Conservation (phyloP, 176 grass and related monocot genomes). For the Eleusine coracana region DNA sequence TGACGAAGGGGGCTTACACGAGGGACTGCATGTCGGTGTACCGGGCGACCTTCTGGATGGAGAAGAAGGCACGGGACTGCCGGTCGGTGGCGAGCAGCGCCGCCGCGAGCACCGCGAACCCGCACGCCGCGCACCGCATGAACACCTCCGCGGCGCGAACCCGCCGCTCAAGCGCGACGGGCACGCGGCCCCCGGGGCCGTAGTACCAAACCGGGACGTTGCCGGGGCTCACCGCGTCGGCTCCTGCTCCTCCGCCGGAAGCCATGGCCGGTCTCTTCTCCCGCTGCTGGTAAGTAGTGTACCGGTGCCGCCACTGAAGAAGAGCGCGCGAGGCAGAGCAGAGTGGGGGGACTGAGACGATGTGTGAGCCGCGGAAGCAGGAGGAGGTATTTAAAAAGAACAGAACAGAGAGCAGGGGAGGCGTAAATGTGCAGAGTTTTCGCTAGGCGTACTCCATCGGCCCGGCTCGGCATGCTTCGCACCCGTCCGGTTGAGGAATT, state of each 20-base stretch:
- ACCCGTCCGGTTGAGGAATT: slow-evolving; percentile 9
- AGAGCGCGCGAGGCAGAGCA: neutral
- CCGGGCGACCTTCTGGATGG: slow-evolving; percentile 71
- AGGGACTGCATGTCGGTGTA: slow-evolving; percentile 86
- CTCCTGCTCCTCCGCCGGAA: slow-evolving; percentile 22
- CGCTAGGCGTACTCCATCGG: slow-evolving; percentile 42
- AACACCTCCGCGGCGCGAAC: slow-evolving; percentile 65
- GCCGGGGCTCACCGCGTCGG: slow-evolving; percentile 55
- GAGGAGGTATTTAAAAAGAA: slow-evolving; percentile 44
- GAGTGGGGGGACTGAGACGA: neutral
- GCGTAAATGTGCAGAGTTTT: slow-evolving; percentile 43
- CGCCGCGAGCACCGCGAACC: slow-evolving; percentile 66
- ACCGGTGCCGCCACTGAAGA: neutral
- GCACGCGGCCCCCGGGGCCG: slow-evolving; percentile 43
- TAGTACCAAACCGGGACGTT: slow-evolving; percentile 79
- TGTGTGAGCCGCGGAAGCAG: slow-evolving; percentile 17
- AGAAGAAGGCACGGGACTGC: slow-evolving; percentile 70
- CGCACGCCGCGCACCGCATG: slow-evolving; percentile 69
- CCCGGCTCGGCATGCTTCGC: slow-evolving; percentile 1
- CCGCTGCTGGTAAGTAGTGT: too few relatives aligned
- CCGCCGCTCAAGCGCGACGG: slow-evolving; percentile 68
- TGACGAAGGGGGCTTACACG: slow-evolving; percentile 57
- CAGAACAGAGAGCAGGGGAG: neutral
- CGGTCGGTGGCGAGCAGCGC: slow-evolving; percentile 61
- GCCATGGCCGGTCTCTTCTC: slow-evolving; percentile 32